A percentile compares a stretch with the other conserved stretches of the same genome.
Evolutionary conservation across 148 eudicot species (phyloP).

Genomic region (Chenopodium suecicum): DNA sequence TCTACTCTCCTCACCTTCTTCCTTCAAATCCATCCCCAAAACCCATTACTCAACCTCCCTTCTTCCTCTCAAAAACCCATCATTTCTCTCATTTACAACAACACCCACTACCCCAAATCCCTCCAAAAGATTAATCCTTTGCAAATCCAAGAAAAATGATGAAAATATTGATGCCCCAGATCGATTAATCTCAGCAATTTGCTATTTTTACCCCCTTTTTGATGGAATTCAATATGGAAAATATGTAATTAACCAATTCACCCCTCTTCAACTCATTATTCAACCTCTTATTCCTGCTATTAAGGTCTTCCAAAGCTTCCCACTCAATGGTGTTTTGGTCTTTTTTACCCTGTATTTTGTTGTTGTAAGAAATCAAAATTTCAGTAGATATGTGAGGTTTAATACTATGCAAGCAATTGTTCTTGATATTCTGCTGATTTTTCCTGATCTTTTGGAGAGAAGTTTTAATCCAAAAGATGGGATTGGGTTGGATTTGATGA

Average conservation of each 20-base stretch:
- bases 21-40: constrained; percentile 22
- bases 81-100: background rate
- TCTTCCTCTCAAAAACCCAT: constrained; percentile 10
- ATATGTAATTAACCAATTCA: constrained; percentile 62
- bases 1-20: constrained; percentile 38
- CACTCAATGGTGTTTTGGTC: constrained; percentile 73
- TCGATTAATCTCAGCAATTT: constrained; percentile 79
- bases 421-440: constrained; percentile 79
- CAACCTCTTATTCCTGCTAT: constrained; percentile 83
- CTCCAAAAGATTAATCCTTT: constrained; percentile 24
- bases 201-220: constrained; percentile 89
- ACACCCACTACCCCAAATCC: constrained; percentile 8
- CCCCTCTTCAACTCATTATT: constrained; percentile 65
- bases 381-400: constrained; percentile 85
- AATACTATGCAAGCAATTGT: constrained; percentile 95
- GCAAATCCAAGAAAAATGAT: constrained; percentile 42
- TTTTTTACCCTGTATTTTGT: constrained; percentile 77
- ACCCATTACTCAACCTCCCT: background rate
- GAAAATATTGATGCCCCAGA: constrained; percentile 64
- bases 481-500: constrained; percentile 79
- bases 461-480: constrained; percentile 63
- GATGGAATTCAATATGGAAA: constrained; percentile 90
- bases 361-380: constrained; percentile 80
- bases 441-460: constrained; percentile 87
- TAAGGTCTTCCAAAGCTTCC: constrained; percentile 76